A percentile compares a stretch with the other conserved stretches of the same genome.
phyloP scores from a whole-genome alignment of 2,329 filamentous ascomycete genomes.

The Didymella glomerata region DNA sequence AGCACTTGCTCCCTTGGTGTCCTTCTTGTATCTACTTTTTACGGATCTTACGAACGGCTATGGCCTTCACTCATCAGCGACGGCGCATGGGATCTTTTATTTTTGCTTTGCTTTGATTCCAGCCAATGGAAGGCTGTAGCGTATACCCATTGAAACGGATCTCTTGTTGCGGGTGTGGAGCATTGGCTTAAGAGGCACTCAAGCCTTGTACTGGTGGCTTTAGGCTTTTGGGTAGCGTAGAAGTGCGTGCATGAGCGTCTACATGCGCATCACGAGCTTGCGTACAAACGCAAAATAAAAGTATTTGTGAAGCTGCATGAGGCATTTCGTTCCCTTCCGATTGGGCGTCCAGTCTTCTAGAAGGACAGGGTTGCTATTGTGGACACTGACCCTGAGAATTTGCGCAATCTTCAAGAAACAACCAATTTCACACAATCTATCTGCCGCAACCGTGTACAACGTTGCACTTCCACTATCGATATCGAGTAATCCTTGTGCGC shows the following conservation, averaged over 20 bases:
- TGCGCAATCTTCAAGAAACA: constrained; percentile 1
- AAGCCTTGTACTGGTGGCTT: constrained; percentile 6
- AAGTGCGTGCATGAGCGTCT: neutral
- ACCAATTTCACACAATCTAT: constrained; percentile 38
- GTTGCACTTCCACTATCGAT: constrained; percentile 25
- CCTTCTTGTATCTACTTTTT: constrained; percentile 34
- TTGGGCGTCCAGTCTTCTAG: constrained; percentile 11
- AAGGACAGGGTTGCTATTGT: constrained; percentile 9
- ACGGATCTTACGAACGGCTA: constrained; percentile 30
- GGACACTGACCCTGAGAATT: constrained; percentile 28
- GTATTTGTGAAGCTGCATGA: neutral
- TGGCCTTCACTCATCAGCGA: constrained; percentile 48
- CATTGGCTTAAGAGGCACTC: constrained; percentile 16
- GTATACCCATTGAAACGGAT: constrained; percentile 32
- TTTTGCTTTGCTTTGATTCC: constrained; percentile 25
- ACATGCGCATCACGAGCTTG: constrained; percentile 2
- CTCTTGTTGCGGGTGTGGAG: constrained; percentile 15
- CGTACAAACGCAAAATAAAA: constrained; percentile 1
- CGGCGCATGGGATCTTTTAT: constrained; percentile 39
- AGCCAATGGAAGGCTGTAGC: constrained; percentile 20
- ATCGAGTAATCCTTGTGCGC: constrained; percentile 17
- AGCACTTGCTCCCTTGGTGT: constrained; percentile 19
- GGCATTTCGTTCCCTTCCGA: neutral
- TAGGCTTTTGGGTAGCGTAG: constrained; percentile 4
- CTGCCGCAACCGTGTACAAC: constrained; percentile 17